Evolutionary conservation across 2,329 filamentous ascomycete genomes (phyloP).

Genomic region (Hymenoscyphus salicellus): DNA sequence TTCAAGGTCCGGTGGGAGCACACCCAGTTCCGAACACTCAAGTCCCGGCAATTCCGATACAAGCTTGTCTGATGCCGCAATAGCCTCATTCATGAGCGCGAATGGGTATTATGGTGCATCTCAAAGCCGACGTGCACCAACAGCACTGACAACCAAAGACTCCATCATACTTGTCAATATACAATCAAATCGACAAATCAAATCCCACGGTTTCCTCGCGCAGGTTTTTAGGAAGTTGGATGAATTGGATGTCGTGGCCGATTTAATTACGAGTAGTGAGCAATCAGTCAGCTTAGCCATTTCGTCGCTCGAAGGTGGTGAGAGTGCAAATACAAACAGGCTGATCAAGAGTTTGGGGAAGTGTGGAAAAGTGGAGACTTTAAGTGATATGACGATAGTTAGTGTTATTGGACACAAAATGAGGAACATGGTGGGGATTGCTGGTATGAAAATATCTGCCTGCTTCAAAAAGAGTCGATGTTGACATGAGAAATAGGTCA

Average conservation of each 20-base stretch:
- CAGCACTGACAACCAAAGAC: constrained; percentile 50
- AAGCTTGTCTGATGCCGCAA: not conserved
- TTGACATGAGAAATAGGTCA: constrained; percentile 36
- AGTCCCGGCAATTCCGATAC: not conserved
- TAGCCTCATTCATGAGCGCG: constrained; percentile 23
- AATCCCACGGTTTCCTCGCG: constrained; percentile 52
- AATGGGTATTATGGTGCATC: constrained; percentile 18
- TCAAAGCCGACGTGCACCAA: constrained; percentile 24
- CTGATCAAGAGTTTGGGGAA: constrained; percentile 43
- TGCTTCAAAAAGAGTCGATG: constrained; percentile 35
- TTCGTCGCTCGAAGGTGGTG: constrained; percentile 49
- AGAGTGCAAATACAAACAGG: constrained; percentile 28
- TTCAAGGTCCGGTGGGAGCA: not conserved
- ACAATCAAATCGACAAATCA: constrained; percentile 51
- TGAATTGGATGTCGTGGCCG: constrained; percentile 48
- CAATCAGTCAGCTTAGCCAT: constrained; percentile 49
- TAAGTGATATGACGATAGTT: constrained; percentile 52
- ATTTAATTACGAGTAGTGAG: constrained; percentile 52
- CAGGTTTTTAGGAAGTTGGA: constrained; percentile 52
- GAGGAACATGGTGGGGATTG: constrained; percentile 46
- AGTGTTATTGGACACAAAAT: constrained; percentile 51
- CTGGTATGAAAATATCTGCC: constrained; percentile 6
- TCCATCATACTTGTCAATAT: constrained; percentile 53
- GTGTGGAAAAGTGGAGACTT: constrained; percentile 49
- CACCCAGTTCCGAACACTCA: not conserved